A percentile compares a stretch with the other conserved stretches of the same genome.
Evolutionary conservation across 1,284 basidiomycete species (phyloP).

Genomic region (Phaffia rhodozyma): DNA sequence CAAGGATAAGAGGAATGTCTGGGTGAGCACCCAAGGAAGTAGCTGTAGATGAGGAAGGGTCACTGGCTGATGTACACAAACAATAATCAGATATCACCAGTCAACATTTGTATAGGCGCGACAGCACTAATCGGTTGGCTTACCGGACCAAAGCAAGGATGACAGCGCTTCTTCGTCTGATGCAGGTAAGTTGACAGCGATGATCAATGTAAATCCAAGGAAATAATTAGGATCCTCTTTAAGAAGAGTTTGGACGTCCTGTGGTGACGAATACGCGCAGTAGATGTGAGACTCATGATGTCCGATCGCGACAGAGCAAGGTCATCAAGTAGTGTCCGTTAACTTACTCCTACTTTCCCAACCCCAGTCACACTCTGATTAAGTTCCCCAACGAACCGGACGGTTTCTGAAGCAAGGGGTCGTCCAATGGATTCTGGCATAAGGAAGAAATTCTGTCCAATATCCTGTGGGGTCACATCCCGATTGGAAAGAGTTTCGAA

Average conservation of each 20-base stretch:
- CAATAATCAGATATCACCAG: too few relatives aligned
- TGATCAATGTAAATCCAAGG: slow-evolving; percentile 58
- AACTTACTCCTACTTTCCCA: slow-evolving; percentile 47
- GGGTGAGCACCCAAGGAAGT: slow-evolving; percentile 24
- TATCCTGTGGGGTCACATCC: slow-evolving; percentile 56
- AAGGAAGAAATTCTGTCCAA: slow-evolving; percentile 94
- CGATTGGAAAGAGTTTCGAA: slow-evolving; percentile 73
- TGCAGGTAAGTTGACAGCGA: slow-evolving; percentile 65
- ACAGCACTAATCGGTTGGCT: slow-evolving; percentile 12
- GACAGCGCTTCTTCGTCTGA: slow-evolving; percentile 49
- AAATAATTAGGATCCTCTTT: slow-evolving; percentile 43
- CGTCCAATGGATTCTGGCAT: slow-evolving; percentile 64
- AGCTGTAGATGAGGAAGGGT: neutral
- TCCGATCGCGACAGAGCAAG: neutral
- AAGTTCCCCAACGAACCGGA: slow-evolving; percentile 60
- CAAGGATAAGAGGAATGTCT: slow-evolving; percentile 56
- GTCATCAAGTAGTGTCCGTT: neutral
- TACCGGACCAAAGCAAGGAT: slow-evolving; percentile 51
- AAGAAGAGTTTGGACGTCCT: slow-evolving; percentile 49
- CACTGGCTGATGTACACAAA: slow-evolving; percentile 3
- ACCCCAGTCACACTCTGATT: slow-evolving; percentile 72
- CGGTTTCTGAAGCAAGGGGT: slow-evolving; percentile 65
- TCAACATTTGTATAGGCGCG: neutral
- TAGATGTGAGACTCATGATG: slow-evolving; percentile 8
- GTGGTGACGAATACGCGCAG: slow-evolving; percentile 2